These are phyloP conservation scores for Lonicera japonica DNA, from an alignment of 129 eudicot genomes.

Conservation along the genomic window DNA sequence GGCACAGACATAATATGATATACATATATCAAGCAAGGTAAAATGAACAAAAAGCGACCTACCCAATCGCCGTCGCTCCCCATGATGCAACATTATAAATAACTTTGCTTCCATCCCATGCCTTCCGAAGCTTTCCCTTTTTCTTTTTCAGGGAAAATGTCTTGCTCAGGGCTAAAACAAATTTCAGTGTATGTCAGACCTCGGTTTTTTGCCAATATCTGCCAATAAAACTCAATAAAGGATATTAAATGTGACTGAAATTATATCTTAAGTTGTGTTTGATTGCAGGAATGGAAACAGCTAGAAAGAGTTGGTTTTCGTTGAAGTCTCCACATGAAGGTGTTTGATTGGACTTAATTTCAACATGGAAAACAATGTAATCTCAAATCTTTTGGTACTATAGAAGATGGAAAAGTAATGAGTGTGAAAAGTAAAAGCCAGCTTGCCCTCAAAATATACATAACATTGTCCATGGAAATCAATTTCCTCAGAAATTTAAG, in stretches of 20 bases:
- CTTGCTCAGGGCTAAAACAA: conserved; percentile 76
- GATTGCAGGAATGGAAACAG: no score
- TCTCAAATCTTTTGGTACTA: no score
- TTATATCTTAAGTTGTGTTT: no score
- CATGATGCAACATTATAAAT: conserved; percentile 97
- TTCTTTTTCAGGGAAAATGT: conserved; percentile 72
- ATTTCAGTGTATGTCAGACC: conserved; percentile 10
- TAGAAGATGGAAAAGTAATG: no score
- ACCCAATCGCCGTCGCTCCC: conserved; percentile 99
- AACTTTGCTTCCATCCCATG: conserved; percentile 98
- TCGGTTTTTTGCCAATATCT: background rate
- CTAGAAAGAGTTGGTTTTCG: no score
- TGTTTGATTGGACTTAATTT: no score
- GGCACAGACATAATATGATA: background rate
- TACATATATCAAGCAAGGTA: background rate
- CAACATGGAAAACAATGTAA: no score
- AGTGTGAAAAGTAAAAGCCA: no score
- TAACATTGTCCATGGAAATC: no score
- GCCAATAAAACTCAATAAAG: background rate
- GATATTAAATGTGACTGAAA: background rate
- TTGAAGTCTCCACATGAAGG: no score
- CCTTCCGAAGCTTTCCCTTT: conserved; percentile 92
- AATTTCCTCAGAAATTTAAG: no score
- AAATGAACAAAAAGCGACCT: conserved; percentile 8
- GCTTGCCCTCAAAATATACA: no score